Conservation (phyloP, 805 yeast species). For the Sugiyamaella smithiae region DNA sequence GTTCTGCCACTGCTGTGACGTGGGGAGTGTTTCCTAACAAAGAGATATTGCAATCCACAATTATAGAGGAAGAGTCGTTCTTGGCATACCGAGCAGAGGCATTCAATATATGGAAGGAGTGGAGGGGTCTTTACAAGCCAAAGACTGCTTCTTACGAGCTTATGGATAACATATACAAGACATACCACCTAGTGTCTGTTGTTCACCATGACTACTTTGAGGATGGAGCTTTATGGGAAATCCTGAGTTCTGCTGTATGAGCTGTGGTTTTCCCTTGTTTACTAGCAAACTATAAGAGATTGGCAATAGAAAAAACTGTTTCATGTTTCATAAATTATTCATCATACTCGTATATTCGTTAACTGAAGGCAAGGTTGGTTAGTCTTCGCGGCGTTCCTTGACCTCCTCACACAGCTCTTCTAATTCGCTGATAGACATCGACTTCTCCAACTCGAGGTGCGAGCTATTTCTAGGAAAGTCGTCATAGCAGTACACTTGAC, state of each 20-base stretch:
- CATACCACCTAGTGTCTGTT: conserved; percentile 75
- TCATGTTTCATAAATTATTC: no score
- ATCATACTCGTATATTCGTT: no score
- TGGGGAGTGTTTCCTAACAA: conserved; percentile 97
- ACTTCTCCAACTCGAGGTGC: conserved; percentile 7
- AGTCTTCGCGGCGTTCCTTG: no score
- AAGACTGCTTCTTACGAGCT: conserved; percentile 53
- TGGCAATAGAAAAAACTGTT: no score
- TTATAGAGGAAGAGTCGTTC: conserved; percentile 88
- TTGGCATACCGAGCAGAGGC: conserved; percentile 97
- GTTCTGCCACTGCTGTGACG: conserved; percentile 76
- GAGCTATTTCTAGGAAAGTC: conserved; percentile 5
- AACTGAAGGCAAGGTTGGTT: no score
- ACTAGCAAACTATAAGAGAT: no score
- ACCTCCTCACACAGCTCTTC: conserved; percentile 5
- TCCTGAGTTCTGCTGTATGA: conserved; percentile 3
- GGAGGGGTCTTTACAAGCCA: conserved; percentile 78
- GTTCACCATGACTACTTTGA: conserved; percentile 80
- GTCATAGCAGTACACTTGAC: conserved; percentile 16
- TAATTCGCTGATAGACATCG: conserved; percentile 1
- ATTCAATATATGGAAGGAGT: conserved; percentile 83
- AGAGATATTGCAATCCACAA: conserved; percentile 87
- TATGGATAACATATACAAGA: conserved; percentile 56
- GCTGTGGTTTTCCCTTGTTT: no score
- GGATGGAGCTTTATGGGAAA: conserved; percentile 76